Conservation (phyloP, 2,329 filamentous ascomycete species). For the Phyllosticta citribraziliensis region DNA sequence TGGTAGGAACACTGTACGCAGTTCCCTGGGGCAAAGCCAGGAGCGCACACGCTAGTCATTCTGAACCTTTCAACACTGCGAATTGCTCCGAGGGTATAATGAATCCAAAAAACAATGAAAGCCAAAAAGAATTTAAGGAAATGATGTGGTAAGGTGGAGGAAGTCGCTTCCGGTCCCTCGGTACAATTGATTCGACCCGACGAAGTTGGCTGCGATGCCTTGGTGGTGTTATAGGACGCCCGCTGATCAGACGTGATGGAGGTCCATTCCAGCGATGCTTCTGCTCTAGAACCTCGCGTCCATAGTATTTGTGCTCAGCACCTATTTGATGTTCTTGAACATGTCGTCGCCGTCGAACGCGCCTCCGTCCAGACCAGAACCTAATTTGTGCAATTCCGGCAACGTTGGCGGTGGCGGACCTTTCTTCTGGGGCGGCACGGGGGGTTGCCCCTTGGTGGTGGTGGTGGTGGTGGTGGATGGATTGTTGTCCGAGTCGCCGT, state of each 20-base stretch:
- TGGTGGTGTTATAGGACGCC: neutral
- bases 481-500: conserved; percentile 2
- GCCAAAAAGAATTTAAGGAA: conserved; percentile 1
- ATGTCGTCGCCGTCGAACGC: conserved; percentile 5
- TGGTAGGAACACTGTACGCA: neutral
- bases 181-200: neutral
- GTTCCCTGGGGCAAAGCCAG: neutral
- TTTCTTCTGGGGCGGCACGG: conserved; percentile 20
- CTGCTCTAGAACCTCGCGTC: neutral
- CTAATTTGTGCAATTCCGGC: conserved; percentile 28
- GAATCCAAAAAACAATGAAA: conserved; percentile 8
- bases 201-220: neutral
- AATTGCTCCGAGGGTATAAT: conserved; percentile 11
- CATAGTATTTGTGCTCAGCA: neutral
- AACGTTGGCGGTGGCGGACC: conserved; percentile 31
- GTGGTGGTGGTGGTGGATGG: neutral
- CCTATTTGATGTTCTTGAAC: conserved; percentile 11
- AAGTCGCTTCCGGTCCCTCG: neutral
- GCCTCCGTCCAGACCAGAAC: conserved; percentile 3
- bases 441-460: conserved; percentile 5
- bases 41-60: neutral
- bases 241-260: neutral
- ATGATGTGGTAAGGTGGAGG: neutral
- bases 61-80: conserved; percentile 10
- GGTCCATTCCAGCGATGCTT: neutral